Evolutionary conservation across 345 rosid genomes (phyloP).

Genomic region (Eutrema japonicum): DNA sequence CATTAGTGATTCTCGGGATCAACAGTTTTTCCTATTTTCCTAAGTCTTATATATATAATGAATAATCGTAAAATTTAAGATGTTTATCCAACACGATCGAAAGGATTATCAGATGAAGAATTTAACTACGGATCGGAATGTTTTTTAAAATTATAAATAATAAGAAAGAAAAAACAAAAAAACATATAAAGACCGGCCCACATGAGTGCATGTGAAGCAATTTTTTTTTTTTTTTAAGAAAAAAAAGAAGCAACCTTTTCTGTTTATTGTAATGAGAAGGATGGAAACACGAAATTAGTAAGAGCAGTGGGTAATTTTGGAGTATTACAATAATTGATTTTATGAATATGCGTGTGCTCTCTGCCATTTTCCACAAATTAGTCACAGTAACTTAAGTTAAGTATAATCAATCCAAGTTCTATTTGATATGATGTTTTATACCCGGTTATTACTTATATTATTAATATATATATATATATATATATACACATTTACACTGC

Average conservation of each 20-base stretch:
- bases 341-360: conserved; percentile 22
- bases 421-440: not conserved
- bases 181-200: conserved; percentile 11
- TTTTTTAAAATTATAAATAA: conserved; percentile 21
- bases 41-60: not conserved
- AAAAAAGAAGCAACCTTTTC: conserved; percentile 14
- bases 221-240: too few relatives aligned
- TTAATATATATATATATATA: not conserved
- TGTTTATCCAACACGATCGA: not conserved
- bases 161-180: not conserved
- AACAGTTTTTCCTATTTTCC: not conserved
- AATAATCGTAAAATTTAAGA: not conserved
- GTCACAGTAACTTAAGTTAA: not conserved
- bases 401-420: not conserved
- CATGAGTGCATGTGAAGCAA: conserved; percentile 45
- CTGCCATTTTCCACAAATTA: conserved; percentile 2
- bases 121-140: conserved; percentile 35
- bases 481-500: not conserved
- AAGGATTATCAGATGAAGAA: conserved; percentile 21
- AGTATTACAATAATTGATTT: conserved; percentile 27
- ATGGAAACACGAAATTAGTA: conserved; percentile 37
- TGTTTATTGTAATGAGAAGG: conserved; percentile 13
- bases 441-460: not conserved
- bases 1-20: too few relatives aligned
- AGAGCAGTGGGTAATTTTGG: conserved; percentile 40